Percentiles rank a stretch among this genome's conserved stretches.
phyloP scores from a whole-genome alignment of 2,329 filamentous ascomycete genomes.

The Fusarium anguioides region DNA sequence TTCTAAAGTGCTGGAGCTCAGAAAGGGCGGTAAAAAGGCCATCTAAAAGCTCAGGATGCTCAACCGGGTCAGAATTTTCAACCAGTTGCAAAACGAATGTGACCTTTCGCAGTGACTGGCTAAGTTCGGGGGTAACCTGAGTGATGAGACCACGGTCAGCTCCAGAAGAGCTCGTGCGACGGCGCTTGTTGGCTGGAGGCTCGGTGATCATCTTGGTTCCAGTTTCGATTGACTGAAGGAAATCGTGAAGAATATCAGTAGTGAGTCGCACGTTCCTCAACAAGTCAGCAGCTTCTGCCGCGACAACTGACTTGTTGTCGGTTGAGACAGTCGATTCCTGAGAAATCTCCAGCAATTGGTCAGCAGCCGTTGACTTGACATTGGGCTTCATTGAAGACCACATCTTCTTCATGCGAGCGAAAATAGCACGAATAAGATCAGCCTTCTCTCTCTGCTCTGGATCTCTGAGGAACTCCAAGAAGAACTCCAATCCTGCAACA shows the following conservation, averaged over 20 bases:
- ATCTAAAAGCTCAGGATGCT: constrained; percentile 80
- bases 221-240: constrained; percentile 79
- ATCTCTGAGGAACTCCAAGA: constrained; percentile 62
- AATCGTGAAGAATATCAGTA: constrained; percentile 75
- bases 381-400: constrained; percentile 79
- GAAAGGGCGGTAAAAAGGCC: constrained; percentile 86
- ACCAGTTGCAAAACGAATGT: constrained; percentile 91
- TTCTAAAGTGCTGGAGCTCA: constrained; percentile 86
- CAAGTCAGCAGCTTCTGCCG: constrained; percentile 75
- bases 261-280: constrained; percentile 79
- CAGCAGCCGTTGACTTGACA: constrained; percentile 67
- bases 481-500: constrained; percentile 60
- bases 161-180: constrained; percentile 80
- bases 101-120: constrained; percentile 76
- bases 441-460: constrained; percentile 53
- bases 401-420: constrained; percentile 74
- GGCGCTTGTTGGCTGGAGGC: constrained; percentile 79
- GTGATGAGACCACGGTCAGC: constrained; percentile 68
- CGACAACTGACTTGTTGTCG: constrained; percentile 53
- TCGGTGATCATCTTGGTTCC: constrained; percentile 78
- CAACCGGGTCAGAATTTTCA: constrained; percentile 80
- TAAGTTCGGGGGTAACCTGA: constrained; percentile 73
- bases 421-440: constrained; percentile 72
- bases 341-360: constrained; percentile 71
- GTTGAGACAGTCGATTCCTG: constrained; percentile 55